These are phyloP conservation scores for Lizonia empirigonia DNA, from an alignment of 2,329 filamentous ascomycete species.

Conservation along the genomic window DNA sequence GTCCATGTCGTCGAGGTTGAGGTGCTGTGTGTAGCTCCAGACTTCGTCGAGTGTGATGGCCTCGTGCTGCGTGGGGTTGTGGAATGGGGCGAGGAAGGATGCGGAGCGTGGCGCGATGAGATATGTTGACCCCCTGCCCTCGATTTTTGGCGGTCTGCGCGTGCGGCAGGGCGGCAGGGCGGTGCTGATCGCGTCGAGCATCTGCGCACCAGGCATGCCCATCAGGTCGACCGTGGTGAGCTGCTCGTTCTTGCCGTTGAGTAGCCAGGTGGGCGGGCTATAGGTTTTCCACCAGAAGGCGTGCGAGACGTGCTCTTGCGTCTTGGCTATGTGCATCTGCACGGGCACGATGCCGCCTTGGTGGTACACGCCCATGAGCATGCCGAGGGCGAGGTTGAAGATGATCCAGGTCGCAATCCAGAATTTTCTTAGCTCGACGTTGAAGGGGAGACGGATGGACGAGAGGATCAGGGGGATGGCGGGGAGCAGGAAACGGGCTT, in stretches of 20 bases:
- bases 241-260: constrained; percentile 75
- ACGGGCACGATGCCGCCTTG: constrained; percentile 78
- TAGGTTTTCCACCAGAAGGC: constrained; percentile 89
- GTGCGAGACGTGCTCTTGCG: constrained; percentile 67
- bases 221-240: constrained; percentile 75
- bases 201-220: constrained; percentile 66
- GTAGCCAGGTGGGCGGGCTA: constrained; percentile 78
- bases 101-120: constrained; percentile 76
- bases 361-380: constrained; percentile 81
- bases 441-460: constrained; percentile 68
- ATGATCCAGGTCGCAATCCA: constrained; percentile 68
- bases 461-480: constrained; percentile 78
- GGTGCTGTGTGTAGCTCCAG: constrained; percentile 69
- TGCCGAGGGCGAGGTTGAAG: constrained; percentile 71
- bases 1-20: constrained; percentile 81
- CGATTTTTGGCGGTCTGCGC: constrained; percentile 38
- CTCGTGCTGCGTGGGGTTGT: constrained; percentile 18
- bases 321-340: constrained; percentile 74
- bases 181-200: constrained; percentile 64
- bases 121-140: constrained; percentile 61
- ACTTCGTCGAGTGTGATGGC: constrained; percentile 70
- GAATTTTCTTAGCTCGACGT: constrained; percentile 52
- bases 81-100: constrained; percentile 67
- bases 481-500: constrained; percentile 77
- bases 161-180: constrained; percentile 58